These are phyloP conservation scores for Cucumis cinereus DNA, from an alignment of 306 rosid species.

Conservation along the genomic window DNA sequence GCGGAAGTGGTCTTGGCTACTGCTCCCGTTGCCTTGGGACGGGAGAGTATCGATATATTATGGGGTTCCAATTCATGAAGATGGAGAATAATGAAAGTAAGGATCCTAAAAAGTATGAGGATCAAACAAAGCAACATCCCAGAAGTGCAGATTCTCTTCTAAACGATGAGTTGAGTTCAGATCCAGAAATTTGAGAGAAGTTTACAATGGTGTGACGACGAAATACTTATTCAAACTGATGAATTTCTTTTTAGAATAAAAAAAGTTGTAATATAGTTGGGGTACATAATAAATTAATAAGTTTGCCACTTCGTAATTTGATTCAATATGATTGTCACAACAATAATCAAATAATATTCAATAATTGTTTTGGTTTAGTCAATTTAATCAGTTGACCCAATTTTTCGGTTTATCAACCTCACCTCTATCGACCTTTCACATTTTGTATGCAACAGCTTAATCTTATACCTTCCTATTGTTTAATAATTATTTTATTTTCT, in stretches of 20 bases:
- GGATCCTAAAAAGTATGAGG: constrained; percentile 12
- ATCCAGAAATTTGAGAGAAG: neutral
- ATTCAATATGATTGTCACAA: too few relatives aligned
- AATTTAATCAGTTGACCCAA: too few relatives aligned
- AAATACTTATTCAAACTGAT: neutral
- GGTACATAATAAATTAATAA: neutral
- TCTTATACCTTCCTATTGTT: too few relatives aligned
- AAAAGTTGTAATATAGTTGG: neutral
- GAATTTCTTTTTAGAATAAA: neutral
- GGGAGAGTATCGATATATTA: constrained; percentile 70
- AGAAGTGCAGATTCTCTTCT: constrained; percentile 14
- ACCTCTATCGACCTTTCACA: too few relatives aligned
- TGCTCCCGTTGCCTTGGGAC: constrained; percentile 89
- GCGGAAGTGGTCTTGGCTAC: constrained; percentile 73
- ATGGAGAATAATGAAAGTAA: constrained; percentile 21
- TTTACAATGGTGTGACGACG: neutral
- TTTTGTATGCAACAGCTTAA: too few relatives aligned
- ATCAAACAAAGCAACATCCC: constrained; percentile 9
- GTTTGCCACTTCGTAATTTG: too few relatives aligned
- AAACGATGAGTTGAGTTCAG: neutral
- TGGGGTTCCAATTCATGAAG: constrained; percentile 81
- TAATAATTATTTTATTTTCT: too few relatives aligned
- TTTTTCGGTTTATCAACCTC: too few relatives aligned
- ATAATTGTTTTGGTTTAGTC: too few relatives aligned
- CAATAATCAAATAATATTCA: too few relatives aligned